phyloP scores from a whole-genome alignment of 73 alveolate genomes.

The Paramecium octaurelia region DNA sequence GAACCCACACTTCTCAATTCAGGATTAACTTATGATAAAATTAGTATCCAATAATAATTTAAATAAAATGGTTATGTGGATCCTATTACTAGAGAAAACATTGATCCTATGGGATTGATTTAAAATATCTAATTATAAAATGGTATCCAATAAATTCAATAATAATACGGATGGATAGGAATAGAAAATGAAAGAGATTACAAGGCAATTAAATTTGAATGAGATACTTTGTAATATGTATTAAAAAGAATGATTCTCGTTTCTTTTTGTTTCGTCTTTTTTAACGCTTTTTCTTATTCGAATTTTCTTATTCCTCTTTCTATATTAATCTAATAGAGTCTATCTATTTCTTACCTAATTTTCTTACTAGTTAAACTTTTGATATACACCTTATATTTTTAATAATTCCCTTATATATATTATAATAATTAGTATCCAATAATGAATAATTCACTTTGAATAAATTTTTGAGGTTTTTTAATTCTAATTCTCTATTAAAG shows the following conservation, averaged over 20 bases:
- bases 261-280: not conserved
- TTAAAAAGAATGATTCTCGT: not conserved
- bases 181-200: not conserved
- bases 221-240: not conserved
- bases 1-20: slow-evolving; percentile 8
- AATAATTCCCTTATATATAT: no score
- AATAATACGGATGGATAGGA: slow-evolving; percentile 40
- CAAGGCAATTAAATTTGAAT: slow-evolving; percentile 28
- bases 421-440: no score
- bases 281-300: not conserved
- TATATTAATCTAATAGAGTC: not conserved
- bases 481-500: not conserved
- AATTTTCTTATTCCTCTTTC: not conserved
- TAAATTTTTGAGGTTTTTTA: not conserved
- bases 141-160: not conserved
- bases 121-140: not conserved
- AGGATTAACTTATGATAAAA: slow-evolving; percentile 14
- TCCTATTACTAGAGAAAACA: slow-evolving; percentile 6
- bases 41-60: not conserved
- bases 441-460: not conserved
- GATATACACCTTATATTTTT: no score
- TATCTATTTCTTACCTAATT: not conserved
- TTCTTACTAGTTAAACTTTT: not conserved
- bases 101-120: not conserved
- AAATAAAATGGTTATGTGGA: slow-evolving; percentile 20